Evolutionary conservation across 2,329 filamentous ascomycete species (phyloP).

Genomic region (Sporothrix dimorphospora): DNA sequence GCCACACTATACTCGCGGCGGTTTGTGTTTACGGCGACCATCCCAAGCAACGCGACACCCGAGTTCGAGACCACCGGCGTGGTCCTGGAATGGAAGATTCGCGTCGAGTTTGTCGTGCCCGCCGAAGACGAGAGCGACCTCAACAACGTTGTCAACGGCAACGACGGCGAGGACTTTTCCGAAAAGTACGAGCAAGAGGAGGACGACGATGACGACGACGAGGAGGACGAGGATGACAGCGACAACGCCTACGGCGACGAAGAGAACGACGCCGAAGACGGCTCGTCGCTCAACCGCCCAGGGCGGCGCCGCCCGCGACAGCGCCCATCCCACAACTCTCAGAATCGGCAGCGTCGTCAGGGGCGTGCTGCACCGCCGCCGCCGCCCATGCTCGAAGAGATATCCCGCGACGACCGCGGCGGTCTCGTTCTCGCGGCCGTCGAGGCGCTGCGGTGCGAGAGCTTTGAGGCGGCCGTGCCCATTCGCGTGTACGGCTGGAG

Average conservation of each 20-base stretch:
- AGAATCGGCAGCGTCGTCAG: not conserved
- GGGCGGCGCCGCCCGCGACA: not conserved
- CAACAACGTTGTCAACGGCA: constrained; percentile 39
- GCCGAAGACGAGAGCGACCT: constrained; percentile 38
- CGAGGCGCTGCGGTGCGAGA: constrained; percentile 80
- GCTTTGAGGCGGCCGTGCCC: constrained; percentile 86
- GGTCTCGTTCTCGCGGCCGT: constrained; percentile 73
- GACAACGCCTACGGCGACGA: not conserved
- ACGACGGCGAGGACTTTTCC: constrained; percentile 35
- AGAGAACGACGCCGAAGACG: not conserved
- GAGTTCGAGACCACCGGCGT: constrained; percentile 92
- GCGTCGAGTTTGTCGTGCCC: constrained; percentile 90
- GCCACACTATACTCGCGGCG: constrained; percentile 80
- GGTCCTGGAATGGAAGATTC: constrained; percentile 82
- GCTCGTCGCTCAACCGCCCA: not conserved
- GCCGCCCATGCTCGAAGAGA: constrained; percentile 70
- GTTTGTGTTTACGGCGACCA: constrained; percentile 78
- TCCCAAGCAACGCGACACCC: constrained; percentile 82
- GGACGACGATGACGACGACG: constrained; percentile 40
- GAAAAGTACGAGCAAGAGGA: constrained; percentile 22
- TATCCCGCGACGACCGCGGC: constrained; percentile 78
- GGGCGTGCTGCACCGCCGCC: not conserved
- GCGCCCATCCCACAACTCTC: not conserved
- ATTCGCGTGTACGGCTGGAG: constrained; percentile 76
- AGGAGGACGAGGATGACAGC: constrained; percentile 27